Percentiles rank a stretch among this genome's conserved stretches.
Evolutionary conservation across 2,329 filamentous ascomycete species (phyloP).

Genomic region (Plenodomus biglobosus): DNA sequence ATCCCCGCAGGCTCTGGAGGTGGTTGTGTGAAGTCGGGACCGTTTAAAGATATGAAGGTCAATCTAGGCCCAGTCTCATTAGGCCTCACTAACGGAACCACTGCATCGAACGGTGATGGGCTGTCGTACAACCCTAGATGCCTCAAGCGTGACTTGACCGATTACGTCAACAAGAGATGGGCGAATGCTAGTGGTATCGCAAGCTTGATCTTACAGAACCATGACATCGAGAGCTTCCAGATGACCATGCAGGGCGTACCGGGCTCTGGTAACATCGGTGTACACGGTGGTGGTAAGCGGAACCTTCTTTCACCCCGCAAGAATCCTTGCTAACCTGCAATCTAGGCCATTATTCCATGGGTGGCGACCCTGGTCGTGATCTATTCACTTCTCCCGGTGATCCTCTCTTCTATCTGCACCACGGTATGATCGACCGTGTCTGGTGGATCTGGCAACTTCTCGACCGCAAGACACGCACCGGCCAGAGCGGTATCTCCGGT

Average conservation of each 20-base stretch:
- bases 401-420: slow-evolving; percentile 52
- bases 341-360: slow-evolving; percentile 51
- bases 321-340: slow-evolving; percentile 44
- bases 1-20: slow-evolving; percentile 56
- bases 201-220: slow-evolving; percentile 23
- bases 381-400: slow-evolving; percentile 33
- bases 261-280: slow-evolving; percentile 27
- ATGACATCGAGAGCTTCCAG: slow-evolving; percentile 33
- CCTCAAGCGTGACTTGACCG: slow-evolving; percentile 29
- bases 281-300: slow-evolving; percentile 31
- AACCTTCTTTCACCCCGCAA: slow-evolving; percentile 24
- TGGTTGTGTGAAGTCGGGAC: slow-evolving; percentile 56
- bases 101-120: slow-evolving; percentile 32
- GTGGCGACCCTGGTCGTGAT: slow-evolving; percentile 45
- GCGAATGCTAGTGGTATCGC: slow-evolving; percentile 26
- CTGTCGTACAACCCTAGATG: slow-evolving; percentile 27
- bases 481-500: slow-evolving; percentile 42
- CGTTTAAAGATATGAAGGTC: slow-evolving; percentile 50
- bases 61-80: slow-evolving; percentile 20
- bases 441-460: slow-evolving; percentile 48
- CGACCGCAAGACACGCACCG: slow-evolving; percentile 41
- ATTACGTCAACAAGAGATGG: slow-evolving; percentile 25
- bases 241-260: slow-evolving; percentile 36
- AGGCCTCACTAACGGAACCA: slow-evolving; percentile 14
- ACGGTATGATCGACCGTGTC: slow-evolving; percentile 48